Percentiles rank a stretch among this genome's conserved stretches.
Conservation (phyloP, 345 rosid species). For the Lepidium africanum region DNA sequence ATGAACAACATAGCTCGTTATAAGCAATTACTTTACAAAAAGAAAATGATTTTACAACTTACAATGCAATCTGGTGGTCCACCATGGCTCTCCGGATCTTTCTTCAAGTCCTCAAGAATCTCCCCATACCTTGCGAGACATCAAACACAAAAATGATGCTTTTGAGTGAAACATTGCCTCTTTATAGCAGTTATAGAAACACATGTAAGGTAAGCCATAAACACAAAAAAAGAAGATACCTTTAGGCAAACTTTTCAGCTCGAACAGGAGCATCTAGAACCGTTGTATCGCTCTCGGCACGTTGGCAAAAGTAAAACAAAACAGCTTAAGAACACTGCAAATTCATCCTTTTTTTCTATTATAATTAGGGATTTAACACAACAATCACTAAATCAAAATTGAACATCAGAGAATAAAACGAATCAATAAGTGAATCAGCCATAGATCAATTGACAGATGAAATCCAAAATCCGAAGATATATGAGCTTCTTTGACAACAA, state of each 20-base stretch:
- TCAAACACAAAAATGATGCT: background rate
- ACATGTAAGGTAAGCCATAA: background rate
- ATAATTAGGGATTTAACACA: background rate
- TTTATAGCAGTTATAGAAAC: background rate
- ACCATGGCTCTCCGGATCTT: conserved; percentile 93
- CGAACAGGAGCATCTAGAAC: conserved; percentile 63
- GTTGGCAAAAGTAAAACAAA: conserved; percentile 23
- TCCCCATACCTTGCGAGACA: conserved; percentile 48
- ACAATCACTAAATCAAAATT: background rate
- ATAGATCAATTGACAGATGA: background rate
- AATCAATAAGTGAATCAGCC: background rate
- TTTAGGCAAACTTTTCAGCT: conserved; percentile 82
- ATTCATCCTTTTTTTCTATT: background rate
- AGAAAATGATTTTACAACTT: conserved; percentile 11
- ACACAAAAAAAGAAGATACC: conserved; percentile 17
- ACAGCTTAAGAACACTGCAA: background rate
- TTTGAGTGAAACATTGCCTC: background rate
- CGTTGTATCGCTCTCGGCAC: conserved; percentile 72
- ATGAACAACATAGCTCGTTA: too few species aligned
- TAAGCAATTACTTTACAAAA: too few species aligned
- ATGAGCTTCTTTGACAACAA: background rate
- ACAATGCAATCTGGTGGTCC: conserved; percentile 95
- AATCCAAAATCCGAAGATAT: background rate
- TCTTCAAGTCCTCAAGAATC: conserved; percentile 86
- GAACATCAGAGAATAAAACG: background rate